Conservation (phyloP, 192 early-diverging fungal genomes). For the Rhizoclosmatium globosum region DNA sequence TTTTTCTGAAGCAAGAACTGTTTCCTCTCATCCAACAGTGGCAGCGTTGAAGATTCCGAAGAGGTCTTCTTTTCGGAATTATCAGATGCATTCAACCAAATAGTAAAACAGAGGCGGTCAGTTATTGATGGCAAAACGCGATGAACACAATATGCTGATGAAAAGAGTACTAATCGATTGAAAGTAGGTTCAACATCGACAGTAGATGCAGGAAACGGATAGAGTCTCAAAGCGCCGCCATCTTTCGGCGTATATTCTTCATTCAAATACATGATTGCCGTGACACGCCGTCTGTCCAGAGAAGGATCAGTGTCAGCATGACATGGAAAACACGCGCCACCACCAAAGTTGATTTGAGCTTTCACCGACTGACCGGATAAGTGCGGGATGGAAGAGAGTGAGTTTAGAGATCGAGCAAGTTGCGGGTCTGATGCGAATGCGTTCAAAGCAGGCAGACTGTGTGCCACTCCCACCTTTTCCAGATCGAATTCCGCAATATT, state of each 20-base stretch:
- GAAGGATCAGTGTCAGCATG: neutral
- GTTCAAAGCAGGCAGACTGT: neutral
- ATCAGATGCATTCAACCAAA: conserved; percentile 12
- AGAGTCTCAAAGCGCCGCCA: conserved; percentile 7
- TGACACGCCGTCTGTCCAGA: neutral
- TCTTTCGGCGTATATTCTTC: neutral
- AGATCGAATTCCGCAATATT: conserved; percentile 27
- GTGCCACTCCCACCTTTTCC: neutral
- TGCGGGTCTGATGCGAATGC: neutral
- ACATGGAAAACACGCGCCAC: conserved; percentile 7
- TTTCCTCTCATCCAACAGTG: neutral
- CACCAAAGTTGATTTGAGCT: conserved; percentile 27
- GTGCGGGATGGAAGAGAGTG: neutral
- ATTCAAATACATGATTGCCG: conserved; percentile 16
- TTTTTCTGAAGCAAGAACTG: neutral
- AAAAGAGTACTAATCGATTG: conserved; percentile 13
- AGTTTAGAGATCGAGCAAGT: neutral
- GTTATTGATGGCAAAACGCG: conserved; percentile 8
- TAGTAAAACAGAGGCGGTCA: conserved; percentile 24
- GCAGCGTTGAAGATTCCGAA: neutral
- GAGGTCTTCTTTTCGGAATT: neutral
- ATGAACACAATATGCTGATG: neutral
- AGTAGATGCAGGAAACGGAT: conserved; percentile 3
- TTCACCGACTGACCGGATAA: conserved; percentile 13
- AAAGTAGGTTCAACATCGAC: conserved; percentile 5